Evolutionary conservation across 306 rosid genomes (phyloP).

Genomic region (Pachyrhizus erosus): DNA sequence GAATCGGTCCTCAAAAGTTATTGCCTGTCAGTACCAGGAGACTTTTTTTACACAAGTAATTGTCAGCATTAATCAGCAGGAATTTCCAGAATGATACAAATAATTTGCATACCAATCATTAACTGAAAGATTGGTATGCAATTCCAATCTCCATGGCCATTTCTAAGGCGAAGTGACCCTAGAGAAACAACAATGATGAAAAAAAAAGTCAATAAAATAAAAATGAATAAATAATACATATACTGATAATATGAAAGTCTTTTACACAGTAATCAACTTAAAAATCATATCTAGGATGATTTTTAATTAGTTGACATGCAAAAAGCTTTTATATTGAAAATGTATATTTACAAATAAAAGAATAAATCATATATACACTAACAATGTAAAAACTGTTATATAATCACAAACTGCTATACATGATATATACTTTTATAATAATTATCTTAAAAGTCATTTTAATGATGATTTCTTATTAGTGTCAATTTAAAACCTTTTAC

Average conservation of each 20-base stretch:
- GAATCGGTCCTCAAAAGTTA: neutral
- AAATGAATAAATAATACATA: neutral
- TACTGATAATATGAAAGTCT: neutral
- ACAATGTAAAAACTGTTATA: neutral
- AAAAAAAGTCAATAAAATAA: slow-evolving; percentile 18
- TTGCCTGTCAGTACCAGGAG: neutral
- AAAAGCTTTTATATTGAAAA: neutral
- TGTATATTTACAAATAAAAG: neutral
- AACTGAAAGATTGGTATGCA: neutral
- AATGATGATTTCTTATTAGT: neutral
- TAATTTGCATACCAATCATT: slow-evolving; percentile 10
- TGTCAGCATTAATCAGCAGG: slow-evolving; percentile 33
- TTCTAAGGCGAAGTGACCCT: slow-evolving; percentile 2
- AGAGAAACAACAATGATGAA: slow-evolving; percentile 26
- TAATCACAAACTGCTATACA: neutral
- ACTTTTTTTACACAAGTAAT: neutral
- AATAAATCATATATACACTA: neutral
- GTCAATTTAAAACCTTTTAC: neutral
- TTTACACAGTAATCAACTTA: neutral
- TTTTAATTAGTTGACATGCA: neutral
- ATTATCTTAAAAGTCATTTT: too few species aligned
- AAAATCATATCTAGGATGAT: neutral
- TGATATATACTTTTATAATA: neutral
- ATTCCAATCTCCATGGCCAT: neutral
- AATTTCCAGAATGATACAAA: slow-evolving; percentile 26